These are phyloP conservation scores for Pascua guehoae DNA, from an alignment of 1,284 basidiomycete genomes.

Conservation along the genomic window DNA sequence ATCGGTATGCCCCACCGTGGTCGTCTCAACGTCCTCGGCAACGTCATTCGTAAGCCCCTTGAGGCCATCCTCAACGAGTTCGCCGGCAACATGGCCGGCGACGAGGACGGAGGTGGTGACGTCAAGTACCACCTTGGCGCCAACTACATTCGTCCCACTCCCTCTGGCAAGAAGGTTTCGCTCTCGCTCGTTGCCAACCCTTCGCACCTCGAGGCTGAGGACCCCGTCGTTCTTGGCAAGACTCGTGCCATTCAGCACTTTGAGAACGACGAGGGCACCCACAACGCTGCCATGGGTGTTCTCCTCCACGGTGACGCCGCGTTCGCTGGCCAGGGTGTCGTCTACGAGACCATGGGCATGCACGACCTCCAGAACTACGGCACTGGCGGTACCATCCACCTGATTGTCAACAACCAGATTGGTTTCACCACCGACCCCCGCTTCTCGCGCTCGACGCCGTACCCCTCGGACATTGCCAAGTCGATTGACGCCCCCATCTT, in stretches of 20 bases:
- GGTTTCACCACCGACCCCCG: slow-evolving; percentile 99
- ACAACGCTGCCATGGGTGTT: slow-evolving; percentile 84
- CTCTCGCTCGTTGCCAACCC: slow-evolving; percentile 98
- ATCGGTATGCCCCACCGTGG: slow-evolving; percentile 99
- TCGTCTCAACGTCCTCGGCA: slow-evolving; percentile 93
- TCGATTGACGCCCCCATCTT: slow-evolving; percentile 98
- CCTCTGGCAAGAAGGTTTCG: slow-evolving; percentile 95
- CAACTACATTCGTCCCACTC: slow-evolving; percentile 97
- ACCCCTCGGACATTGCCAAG: slow-evolving; percentile 99
- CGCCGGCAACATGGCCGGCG: slow-evolving; percentile 61
- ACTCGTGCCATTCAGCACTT: slow-evolving; percentile 95
- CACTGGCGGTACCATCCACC: slow-evolving; percentile 95
- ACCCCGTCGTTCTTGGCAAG: slow-evolving; percentile 96
- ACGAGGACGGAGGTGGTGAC: slow-evolving; percentile 84
- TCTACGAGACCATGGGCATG: slow-evolving; percentile 99
- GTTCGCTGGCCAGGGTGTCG: slow-evolving; percentile 96
- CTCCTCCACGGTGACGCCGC: slow-evolving; percentile 97
- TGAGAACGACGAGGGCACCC: slow-evolving; percentile 74
- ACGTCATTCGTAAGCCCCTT: slow-evolving; percentile 97
- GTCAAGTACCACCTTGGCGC: slow-evolving; percentile 99
- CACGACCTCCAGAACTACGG: slow-evolving; percentile 93
- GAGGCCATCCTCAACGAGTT: slow-evolving; percentile 99
- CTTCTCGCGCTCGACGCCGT: slow-evolving; percentile 95
- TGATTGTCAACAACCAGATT: slow-evolving; percentile 99
- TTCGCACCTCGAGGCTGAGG: slow-evolving; percentile 80